Conservation (phyloP, 352 stramenopile genomes). For the Phytophthora capsici region DNA sequence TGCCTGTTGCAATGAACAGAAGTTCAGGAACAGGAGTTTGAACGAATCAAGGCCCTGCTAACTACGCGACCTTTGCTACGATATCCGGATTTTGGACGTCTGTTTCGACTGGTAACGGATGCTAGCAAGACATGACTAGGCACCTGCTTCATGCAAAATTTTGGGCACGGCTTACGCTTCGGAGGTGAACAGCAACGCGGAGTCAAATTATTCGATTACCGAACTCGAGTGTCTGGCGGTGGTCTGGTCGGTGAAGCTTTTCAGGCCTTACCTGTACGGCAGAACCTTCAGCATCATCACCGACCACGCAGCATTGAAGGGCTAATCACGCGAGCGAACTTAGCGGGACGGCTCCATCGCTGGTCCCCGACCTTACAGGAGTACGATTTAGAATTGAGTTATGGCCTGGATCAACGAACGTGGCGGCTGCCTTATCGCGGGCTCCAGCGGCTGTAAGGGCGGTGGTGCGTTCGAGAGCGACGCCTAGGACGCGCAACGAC, state of each 20-base stretch:
- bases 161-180: neutral
- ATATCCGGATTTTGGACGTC: neutral
- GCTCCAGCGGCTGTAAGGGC: neutral
- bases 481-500: no score
- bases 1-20: neutral
- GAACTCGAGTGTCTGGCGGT: neutral
- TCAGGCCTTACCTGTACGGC: conserved; percentile 2
- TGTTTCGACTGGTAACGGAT: neutral
- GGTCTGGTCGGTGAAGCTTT: neutral
- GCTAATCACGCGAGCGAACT: neutral
- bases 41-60: neutral
- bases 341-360: neutral
- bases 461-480: no score
- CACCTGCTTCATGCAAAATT: neutral
- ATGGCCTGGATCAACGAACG: neutral
- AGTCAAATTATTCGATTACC: neutral
- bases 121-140: neutral
- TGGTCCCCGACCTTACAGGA: neutral
- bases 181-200: neutral
- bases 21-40: neutral
- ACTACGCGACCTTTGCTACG: neutral
- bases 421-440: neutral
- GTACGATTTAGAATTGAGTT: neutral
- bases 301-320: neutral
- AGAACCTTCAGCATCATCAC: neutral